Evolutionary conservation across 441 rosid genomes (phyloP).

Genomic region (Gossypium laxum): DNA sequence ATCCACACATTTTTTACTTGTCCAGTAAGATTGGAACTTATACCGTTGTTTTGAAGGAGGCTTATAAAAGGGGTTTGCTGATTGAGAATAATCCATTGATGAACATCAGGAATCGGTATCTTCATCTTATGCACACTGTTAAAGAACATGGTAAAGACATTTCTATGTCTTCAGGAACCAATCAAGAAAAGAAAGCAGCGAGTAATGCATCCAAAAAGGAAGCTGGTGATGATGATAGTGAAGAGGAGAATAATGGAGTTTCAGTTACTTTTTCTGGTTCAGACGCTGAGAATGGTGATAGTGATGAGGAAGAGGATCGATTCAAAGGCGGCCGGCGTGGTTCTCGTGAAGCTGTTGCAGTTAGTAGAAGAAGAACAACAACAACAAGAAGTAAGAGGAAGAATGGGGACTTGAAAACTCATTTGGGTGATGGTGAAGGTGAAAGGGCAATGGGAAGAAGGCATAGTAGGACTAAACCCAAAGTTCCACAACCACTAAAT

Average conservation of each 20-base stretch:
- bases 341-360: slow-evolving; percentile 21
- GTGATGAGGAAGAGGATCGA: slow-evolving; percentile 24
- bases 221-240: slow-evolving; percentile 21
- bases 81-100: slow-evolving; percentile 47
- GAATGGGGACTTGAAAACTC: slow-evolving; percentile 14
- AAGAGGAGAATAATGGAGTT: slow-evolving; percentile 15
- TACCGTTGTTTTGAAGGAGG: slow-evolving; percentile 70
- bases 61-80: slow-evolving; percentile 58
- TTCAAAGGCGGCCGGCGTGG: slow-evolving; percentile 18
- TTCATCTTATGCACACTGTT: slow-evolving; percentile 64
- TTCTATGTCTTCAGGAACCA: slow-evolving; percentile 31
- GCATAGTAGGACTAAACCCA: slow-evolving; percentile 7
- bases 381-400: slow-evolving; percentile 12
- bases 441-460: slow-evolving; percentile 12
- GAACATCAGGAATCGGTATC: slow-evolving; percentile 44
- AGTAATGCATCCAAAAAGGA: slow-evolving; percentile 21
- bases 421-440: slow-evolving; percentile 18
- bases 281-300: slow-evolving; percentile 34
- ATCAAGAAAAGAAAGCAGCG: slow-evolving; percentile 27
- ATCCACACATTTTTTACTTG: slow-evolving; percentile 63
- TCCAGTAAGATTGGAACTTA: slow-evolving; percentile 53
- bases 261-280: slow-evolving; percentile 17
- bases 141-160: slow-evolving; percentile 33
- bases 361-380: slow-evolving; percentile 18
- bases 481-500: not conserved